Base-by-base conservation (phyloP, 805 yeast genomes). In the Kazachstania kunashirensis region DNA sequence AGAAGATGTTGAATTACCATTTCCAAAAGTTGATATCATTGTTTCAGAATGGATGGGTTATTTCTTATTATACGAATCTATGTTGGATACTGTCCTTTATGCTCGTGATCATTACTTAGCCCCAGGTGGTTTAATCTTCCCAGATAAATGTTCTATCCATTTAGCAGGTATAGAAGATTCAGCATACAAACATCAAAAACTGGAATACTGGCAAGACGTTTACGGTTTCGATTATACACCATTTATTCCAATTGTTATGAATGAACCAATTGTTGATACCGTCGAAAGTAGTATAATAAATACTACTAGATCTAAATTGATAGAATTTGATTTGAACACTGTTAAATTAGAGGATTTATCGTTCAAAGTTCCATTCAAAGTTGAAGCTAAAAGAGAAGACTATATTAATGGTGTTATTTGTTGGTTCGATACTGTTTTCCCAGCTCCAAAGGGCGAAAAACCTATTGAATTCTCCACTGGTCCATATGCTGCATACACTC, bases 31-130 rank as follows among this genome's bases (percentile, higher is more conserved):
- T 38, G 99, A 92, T 59, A 89, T 92, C 50, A 92, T 92, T 48
- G 79, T 92, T 42, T 79, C 92, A 45, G 99, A 92, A 63, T 92
- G 99, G 99, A 92, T 92, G 99, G 99, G 99, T 13, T 92, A 92
- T 62, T 92, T 92, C 55, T 63, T 94, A 49, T 70, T 94, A 39
- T 92, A 89, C 59, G 99, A 92, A 70, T 84, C 95, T 43, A 92
- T 92, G 99, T 72, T 92, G 59, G 97, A 92, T 62, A 85, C 97
- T 19, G 98, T 92, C 19, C 67, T 92, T 48, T 75, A 75, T 49
- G 99, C 99, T 24, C 76, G 99, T 64, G 99, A 92, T 64, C 77
- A 72, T 58, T 94, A 86, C 61, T 67, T 84, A 42, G 65, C 53
- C 16, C 57, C 66, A 52, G 95, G 84, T 34, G 99, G 99, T 11